Percentiles rank a stretch among this genome's conserved stretches.
Evolutionary conservation across 2,329 filamentous ascomycete species (phyloP).

Genomic region (Aciculosporium take): DNA sequence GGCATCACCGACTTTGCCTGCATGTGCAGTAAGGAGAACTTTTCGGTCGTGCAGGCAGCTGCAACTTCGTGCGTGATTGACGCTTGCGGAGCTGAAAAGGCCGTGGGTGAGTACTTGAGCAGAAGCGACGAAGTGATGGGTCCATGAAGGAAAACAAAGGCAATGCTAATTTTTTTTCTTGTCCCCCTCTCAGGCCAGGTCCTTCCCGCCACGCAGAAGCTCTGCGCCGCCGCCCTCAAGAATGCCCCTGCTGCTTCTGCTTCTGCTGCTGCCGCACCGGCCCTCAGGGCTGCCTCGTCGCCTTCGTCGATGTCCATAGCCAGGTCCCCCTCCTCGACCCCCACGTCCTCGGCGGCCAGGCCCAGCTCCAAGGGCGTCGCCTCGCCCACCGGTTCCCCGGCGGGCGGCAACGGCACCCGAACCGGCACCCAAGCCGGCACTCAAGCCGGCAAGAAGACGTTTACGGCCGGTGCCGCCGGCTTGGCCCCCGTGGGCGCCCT

Average conservation of each 20-base stretch:
- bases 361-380: no score
- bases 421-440: conserved; percentile 3
- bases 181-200: conserved; percentile 19
- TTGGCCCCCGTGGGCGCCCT: conserved; percentile 18
- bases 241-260: conserved; percentile 3
- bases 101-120: conserved; percentile 21
- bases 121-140: not conserved
- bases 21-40: conserved; percentile 17
- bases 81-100: conserved; percentile 22
- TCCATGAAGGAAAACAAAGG: not conserved
- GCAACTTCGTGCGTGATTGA: conserved; percentile 23
- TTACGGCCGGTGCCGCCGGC: conserved; percentile 17
- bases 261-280: conserved; percentile 6
- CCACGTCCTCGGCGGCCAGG: no score
- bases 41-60: conserved; percentile 16
- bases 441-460: no score
- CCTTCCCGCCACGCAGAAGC: conserved; percentile 21
- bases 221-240: conserved; percentile 16
- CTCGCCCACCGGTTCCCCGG: no score
- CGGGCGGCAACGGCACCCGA: conserved; percentile 10
- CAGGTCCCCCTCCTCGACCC: no score
- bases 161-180: not conserved
- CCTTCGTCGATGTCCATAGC: no score
- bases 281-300: no score
- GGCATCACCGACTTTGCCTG: conserved; percentile 19